Base-by-base conservation (phyloP, 1,284 basidiomycete species). In the Puccinia polysora region DNA sequence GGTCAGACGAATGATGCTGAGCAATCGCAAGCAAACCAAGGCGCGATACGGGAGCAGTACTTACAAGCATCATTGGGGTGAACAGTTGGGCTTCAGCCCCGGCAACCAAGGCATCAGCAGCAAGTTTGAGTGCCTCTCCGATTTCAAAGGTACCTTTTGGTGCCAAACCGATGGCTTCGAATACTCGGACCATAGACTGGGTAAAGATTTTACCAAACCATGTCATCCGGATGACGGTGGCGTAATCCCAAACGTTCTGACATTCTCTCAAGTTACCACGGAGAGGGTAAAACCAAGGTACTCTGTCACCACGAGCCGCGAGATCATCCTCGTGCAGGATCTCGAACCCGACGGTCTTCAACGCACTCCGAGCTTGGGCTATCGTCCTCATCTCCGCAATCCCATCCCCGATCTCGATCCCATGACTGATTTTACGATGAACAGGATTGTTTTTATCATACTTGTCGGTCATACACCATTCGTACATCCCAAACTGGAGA, bases 391-490 rank as follows among this genome's bases (percentile, higher is more conserved):
- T 97, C 83, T 97, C 92, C 30, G 95, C 91, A 78, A 98, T 97
- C 75, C 95, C 95, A 80, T 96, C 93, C 49, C 95, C 95, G 68
- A 97, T 77, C 79, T 84, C 69, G 28, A 72, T 72, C 18, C 49
- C 87, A 83, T 97, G 93, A 23, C 91, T 90, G 75, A 98, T 87
- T 71, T 86, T 85, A 83, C 94, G 94, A 85, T 98, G 95, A 74
- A 86, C 82, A 18, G 92, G 89, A 80, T 85, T 89, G 15, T 87
- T 86, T 1, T 90, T 84, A 80, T 98, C 90, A 89, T 91, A 98
- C 10, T 81, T 81, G 80, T 97, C 94, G 58, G 95, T 97, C 95
- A 97, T 97, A 82, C 88, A 89, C 95, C 95, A 98, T 80, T 97
- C 95, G 82, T 97, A 97, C 56, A 97, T 88, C 79, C 93, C 94